phyloP scores from a whole-genome alignment of 129 eudicot genomes.

The Helichrysum umbraculigerum region DNA sequence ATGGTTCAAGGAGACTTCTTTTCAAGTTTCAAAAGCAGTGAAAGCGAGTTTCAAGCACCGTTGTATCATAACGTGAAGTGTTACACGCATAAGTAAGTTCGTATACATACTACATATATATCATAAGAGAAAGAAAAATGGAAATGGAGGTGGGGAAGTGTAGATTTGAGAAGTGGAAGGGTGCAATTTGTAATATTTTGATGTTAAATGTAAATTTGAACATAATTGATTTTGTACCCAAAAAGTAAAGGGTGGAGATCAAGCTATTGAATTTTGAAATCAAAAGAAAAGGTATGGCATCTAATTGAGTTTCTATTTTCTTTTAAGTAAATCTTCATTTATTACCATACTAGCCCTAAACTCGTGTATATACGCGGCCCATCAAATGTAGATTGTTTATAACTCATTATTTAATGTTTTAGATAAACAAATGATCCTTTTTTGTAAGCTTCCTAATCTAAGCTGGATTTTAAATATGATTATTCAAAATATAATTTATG shows the following conservation, averaged over 20 bases:
- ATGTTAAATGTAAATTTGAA: slow-evolving; percentile 35
- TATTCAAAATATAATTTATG: too few relatives aligned
- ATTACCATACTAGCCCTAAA: not conserved
- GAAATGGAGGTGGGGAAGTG: slow-evolving; percentile 40
- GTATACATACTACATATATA: slow-evolving; percentile 31
- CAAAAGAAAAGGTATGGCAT: slow-evolving; percentile 7
- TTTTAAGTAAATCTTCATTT: slow-evolving; percentile 11
- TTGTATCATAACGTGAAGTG: slow-evolving; percentile 44
- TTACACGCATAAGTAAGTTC: slow-evolving; percentile 21
- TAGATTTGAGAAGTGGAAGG: slow-evolving; percentile 34
- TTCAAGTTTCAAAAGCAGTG: not conserved
- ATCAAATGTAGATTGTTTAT: too few relatives aligned
- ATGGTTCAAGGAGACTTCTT: not conserved
- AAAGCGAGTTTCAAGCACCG: slow-evolving; percentile 8
- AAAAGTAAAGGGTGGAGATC: slow-evolving; percentile 42
- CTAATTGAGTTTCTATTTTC: slow-evolving; percentile 2
- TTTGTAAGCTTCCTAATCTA: too few relatives aligned
- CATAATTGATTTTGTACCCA: slow-evolving; percentile 36
- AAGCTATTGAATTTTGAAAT: slow-evolving; percentile 27
- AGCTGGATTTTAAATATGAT: too few relatives aligned
- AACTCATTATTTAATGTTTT: too few relatives aligned
- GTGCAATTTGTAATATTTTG: slow-evolving; percentile 34
- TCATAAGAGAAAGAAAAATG: slow-evolving; percentile 23
- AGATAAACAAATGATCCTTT: too few relatives aligned
- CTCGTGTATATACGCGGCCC: too few relatives aligned